These are phyloP conservation scores for Flammula alnicola DNA, from an alignment of 1,284 basidiomycete species.

Conservation along the genomic window DNA sequence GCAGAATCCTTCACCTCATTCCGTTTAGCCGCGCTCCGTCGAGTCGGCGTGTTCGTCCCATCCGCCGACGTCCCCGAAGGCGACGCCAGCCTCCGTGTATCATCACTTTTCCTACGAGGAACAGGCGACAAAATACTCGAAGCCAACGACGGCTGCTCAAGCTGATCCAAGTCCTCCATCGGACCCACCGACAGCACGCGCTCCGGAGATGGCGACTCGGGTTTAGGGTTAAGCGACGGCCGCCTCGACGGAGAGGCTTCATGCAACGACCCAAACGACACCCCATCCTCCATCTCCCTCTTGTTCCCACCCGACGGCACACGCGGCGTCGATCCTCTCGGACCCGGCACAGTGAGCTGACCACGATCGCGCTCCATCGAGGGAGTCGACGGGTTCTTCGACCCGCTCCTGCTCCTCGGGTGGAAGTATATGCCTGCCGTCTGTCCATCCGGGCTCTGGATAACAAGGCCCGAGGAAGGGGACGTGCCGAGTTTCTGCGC, in stretches of 20 bases:
- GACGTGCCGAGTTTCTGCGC: conserved; percentile 74
- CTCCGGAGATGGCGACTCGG: too few species aligned
- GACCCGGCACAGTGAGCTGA: conserved; percentile 35
- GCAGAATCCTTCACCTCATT: conserved; percentile 28
- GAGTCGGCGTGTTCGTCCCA: conserved; percentile 12
- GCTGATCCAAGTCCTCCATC: conserved; percentile 11
- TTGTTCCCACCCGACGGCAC: too few species aligned
- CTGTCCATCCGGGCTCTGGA: conserved; percentile 92
- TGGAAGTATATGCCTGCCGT: conserved; percentile 96
- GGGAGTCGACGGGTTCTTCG: conserved; percentile 36
- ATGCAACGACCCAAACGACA: too few species aligned
- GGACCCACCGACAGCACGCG: conserved; percentile 19
- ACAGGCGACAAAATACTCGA: conserved; percentile 19
- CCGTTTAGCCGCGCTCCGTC: conserved; percentile 21
- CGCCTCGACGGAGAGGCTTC: too few species aligned
- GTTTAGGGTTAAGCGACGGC: too few species aligned
- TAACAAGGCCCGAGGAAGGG: conserved; percentile 86
- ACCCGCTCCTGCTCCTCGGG: conserved; percentile 57
- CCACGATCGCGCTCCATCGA: conserved; percentile 48
- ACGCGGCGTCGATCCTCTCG: conserved; percentile 3
- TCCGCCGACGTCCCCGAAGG: conserved; percentile 23
- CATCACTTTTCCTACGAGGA: conserved; percentile 17
- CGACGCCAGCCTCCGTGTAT: conserved; percentile 14
- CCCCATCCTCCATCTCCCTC: too few species aligned
- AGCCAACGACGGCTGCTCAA: conserved; percentile 11